Evolutionary conservation across 2,329 filamentous ascomycete species (phyloP).

Genomic region (Cytospora chrysosperma): DNA sequence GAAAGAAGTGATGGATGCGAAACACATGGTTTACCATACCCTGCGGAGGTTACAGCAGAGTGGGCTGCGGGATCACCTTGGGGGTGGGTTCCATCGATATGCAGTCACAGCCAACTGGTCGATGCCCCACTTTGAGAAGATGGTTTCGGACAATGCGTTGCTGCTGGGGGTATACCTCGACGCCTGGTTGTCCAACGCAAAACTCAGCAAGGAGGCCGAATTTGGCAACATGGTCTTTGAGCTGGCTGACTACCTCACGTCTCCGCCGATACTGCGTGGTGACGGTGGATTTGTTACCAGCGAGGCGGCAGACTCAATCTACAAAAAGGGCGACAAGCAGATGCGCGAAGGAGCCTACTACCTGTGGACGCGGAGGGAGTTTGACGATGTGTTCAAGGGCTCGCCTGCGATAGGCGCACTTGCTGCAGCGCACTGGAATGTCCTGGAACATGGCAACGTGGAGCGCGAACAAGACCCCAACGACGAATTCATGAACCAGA

Average conservation of each 20-base stretch:
- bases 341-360: slow-evolving; percentile 93
- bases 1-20: slow-evolving; percentile 70
- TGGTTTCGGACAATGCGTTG: slow-evolving; percentile 90
- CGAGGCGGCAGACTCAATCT: slow-evolving; percentile 85
- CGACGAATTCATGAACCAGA: slow-evolving; percentile 93
- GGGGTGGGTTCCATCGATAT: slow-evolving; percentile 66
- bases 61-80: slow-evolving; percentile 56
- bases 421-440: slow-evolving; percentile 80
- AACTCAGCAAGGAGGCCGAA: slow-evolving; percentile 55
- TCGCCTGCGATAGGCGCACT: slow-evolving; percentile 63
- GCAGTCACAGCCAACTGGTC: slow-evolving; percentile 92
- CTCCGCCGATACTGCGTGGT: slow-evolving; percentile 62
- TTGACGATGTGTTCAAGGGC: slow-evolving; percentile 67
- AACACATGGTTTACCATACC: slow-evolving; percentile 77
- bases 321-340: slow-evolving; percentile 70
- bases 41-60: slow-evolving; percentile 68
- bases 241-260: slow-evolving; percentile 82
- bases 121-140: slow-evolving; percentile 95
- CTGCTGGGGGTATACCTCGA: slow-evolving; percentile 82
- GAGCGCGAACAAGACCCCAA: slow-evolving; percentile 79
- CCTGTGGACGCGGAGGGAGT: slow-evolving; percentile 87
- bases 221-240: slow-evolving; percentile 78
- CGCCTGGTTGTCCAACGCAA: slow-evolving; percentile 65
- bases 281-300: slow-evolving; percentile 81
- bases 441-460: slow-evolving; percentile 83